Evolutionary conservation across 345 rosid genomes (phyloP).

Genomic region (Sonneratia caseolaris): DNA sequence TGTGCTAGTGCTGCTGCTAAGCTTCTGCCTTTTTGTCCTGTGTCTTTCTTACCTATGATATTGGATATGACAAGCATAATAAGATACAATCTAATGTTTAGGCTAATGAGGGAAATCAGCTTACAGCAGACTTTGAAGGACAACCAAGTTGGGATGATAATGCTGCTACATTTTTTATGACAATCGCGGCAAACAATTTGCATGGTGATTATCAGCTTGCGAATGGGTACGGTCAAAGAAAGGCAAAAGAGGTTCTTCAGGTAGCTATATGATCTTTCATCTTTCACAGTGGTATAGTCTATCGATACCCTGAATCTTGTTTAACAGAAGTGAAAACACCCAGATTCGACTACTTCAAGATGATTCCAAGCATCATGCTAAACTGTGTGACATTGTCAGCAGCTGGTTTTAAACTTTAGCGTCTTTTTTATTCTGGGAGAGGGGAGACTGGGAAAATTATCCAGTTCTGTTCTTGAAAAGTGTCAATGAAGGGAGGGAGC

Average conservation of each 20-base stretch:
- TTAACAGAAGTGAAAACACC: neutral
- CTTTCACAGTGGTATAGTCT: neutral
- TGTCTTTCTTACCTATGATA: neutral
- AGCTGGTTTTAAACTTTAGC: neutral
- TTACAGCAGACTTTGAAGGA: conserved; percentile 56
- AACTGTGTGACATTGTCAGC: neutral
- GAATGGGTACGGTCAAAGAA: conserved; percentile 47
- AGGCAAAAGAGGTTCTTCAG: conserved; percentile 58
- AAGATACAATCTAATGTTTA: conserved; percentile 23
- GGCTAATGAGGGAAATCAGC: conserved; percentile 43
- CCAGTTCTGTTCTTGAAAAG: neutral
- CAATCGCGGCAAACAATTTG: conserved; percentile 45
- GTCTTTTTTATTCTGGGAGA: neutral
- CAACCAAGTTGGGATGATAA: conserved; percentile 63
- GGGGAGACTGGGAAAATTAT: neutral
- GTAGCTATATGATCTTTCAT: conserved; percentile 16
- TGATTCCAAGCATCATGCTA: neutral
- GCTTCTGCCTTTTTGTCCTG: neutral
- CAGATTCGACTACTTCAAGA: neutral
- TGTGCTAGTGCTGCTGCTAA: neutral
- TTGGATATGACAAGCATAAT: conserved; percentile 5
- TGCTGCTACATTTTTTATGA: conserved; percentile 57
- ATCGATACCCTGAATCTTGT: neutral
- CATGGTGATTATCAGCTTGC: conserved; percentile 74
- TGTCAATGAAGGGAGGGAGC: neutral